Evolutionary conservation across 345 rosid species (phyloP).

Genomic region (Schrenkiella parvula): DNA sequence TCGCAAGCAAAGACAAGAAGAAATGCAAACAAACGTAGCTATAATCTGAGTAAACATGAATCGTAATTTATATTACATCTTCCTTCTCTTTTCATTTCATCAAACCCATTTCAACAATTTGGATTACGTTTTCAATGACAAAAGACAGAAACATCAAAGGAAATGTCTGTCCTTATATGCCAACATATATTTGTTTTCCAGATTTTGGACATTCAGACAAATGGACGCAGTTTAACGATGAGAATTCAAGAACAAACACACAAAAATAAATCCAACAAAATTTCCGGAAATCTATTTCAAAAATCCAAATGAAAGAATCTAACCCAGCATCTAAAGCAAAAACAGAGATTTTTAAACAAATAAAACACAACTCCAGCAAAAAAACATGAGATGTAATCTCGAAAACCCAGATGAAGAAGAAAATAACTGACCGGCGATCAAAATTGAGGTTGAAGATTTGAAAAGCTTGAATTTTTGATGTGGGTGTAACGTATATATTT

Average conservation of each 20-base stretch:
- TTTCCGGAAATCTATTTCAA: not conserved
- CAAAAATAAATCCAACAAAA: not conserved
- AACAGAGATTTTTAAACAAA: not conserved
- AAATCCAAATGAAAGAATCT: not conserved
- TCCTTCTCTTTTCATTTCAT: not conserved
- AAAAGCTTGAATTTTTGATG: not conserved
- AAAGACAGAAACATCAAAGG: not conserved
- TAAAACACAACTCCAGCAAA: not conserved
- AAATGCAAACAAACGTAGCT: not conserved
- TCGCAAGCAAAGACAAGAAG: not conserved
- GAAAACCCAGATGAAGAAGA: not conserved
- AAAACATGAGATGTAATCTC: not conserved
- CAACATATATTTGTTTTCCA: not conserved
- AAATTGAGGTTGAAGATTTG: not conserved
- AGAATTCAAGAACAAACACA: not conserved
- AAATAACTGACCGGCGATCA: not conserved
- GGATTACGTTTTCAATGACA: not conserved
- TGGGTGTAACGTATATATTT: constrained; percentile 7
- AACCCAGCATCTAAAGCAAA: not conserved
- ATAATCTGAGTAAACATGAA: not conserved
- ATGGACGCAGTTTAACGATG: not conserved
- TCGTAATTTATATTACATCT: not conserved
- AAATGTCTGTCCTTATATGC: not conserved
- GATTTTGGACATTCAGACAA: not conserved
- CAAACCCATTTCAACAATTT: not conserved